Conservation (phyloP, 2,329 filamentous ascomycete genomes). For the Chrysoporthe cubensis region DNA sequence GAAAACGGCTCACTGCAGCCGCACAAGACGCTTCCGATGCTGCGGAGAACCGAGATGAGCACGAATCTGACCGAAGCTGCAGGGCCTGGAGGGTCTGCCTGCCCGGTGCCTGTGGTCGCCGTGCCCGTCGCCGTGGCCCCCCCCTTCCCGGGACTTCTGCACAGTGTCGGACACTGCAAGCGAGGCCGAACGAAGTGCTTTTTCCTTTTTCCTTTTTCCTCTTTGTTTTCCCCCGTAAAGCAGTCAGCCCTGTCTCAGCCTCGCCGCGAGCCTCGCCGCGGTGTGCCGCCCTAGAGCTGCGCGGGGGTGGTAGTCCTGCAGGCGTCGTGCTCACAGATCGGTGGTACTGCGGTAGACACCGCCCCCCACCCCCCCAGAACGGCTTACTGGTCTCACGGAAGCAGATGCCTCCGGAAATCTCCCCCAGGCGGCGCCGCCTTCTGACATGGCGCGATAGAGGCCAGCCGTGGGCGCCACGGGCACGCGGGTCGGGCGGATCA, state of each 20-base stretch:
- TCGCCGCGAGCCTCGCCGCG: neutral
- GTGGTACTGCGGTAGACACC: no score
- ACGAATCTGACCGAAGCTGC: neutral
- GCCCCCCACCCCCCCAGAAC: no score
- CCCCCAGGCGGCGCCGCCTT: no score
- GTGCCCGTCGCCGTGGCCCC: neutral
- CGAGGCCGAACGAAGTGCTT: no score
- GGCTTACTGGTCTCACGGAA: no score
- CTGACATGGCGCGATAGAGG: no score
- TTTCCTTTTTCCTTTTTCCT: neutral
- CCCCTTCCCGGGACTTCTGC: no score
- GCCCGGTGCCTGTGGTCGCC: neutral
- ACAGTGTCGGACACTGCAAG: no score
- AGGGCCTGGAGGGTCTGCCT: neutral
- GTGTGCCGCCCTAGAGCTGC: neutral
- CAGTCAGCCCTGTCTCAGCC: conserved; percentile 3
- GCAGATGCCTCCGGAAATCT: no score
- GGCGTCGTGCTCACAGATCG: no score
- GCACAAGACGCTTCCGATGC: neutral
- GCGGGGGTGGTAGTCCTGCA: neutral
- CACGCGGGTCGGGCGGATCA: no score
- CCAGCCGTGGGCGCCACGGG: no score
- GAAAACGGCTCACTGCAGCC: neutral
- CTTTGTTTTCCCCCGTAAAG: neutral
- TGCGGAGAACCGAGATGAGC: neutral